Evolutionary conservation across 169 alveolate genomes (phyloP).

Genomic region (Eimeria acervulina): DNA sequence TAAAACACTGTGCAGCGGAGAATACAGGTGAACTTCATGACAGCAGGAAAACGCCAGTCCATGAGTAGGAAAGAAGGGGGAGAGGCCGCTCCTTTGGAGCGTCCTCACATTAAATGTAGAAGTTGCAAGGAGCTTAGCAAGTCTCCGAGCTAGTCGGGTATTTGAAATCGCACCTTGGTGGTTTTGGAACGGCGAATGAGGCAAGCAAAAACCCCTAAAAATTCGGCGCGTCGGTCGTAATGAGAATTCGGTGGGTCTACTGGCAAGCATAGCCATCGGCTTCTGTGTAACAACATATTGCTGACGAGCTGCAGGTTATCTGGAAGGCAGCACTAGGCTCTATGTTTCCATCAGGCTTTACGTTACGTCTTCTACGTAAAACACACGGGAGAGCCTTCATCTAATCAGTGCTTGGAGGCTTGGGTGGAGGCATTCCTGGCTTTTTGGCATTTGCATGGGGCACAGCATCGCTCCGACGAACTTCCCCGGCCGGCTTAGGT

Average conservation of each 20-base stretch:
- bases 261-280: background rate
- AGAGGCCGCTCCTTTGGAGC: background rate
- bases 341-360: background rate
- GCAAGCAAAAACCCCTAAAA: background rate
- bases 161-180: background rate
- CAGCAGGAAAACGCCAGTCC: background rate
- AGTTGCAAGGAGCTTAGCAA: background rate
- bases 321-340: background rate
- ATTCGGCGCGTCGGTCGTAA: background rate
- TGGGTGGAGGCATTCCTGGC: constrained; percentile 24
- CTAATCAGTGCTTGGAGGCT: constrained; percentile 34
- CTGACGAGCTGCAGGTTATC: background rate
- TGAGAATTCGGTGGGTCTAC: background rate
- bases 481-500: constrained; percentile 25
- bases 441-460: background rate
- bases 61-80: background rate
- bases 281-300: background rate
- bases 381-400: background rate
- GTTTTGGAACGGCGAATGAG: background rate
- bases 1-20: background rate
- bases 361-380: background rate
- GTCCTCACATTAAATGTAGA: background rate
- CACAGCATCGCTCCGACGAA: background rate
- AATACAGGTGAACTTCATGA: background rate
- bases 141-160: background rate